Conservation (phyloP, 768 basidiomycete species). For the Nidularia pulvinata region DNA sequence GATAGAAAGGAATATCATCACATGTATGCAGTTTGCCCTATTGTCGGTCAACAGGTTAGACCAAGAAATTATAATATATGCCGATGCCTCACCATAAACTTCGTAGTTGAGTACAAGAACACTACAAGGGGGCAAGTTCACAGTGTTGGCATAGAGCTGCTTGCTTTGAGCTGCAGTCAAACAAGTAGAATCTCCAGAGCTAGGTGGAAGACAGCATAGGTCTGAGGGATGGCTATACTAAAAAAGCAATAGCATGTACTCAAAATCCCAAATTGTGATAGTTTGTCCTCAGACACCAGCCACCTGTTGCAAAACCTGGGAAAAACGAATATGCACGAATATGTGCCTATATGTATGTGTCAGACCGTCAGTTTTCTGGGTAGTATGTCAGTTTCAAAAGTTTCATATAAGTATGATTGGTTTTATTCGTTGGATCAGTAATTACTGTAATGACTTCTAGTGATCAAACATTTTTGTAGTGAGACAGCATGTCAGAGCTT, state of each 20-base stretch:
- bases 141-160: conserved; percentile 19
- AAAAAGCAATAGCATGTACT: conserved; percentile 14
- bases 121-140: conserved; percentile 23
- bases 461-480: too few relatives aligned
- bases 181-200: conserved; percentile 36
- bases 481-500: too few relatives aligned
- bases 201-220: conserved; percentile 8
- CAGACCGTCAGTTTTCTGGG: too few relatives aligned
- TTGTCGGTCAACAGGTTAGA: conserved; percentile 1
- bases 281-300: conserved; percentile 20
- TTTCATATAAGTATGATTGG: too few relatives aligned
- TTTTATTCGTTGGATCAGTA: too few relatives aligned
- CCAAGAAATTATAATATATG: background rate
- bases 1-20: too few relatives aligned
- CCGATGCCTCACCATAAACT: conserved; percentile 17
- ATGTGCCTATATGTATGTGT: too few relatives aligned
- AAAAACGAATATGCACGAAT: too few relatives aligned
- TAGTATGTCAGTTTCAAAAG: too few relatives aligned
- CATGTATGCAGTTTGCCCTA: conserved; percentile 20
- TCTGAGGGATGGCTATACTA: background rate
- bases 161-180: conserved; percentile 23
- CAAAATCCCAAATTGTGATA: conserved; percentile 34
- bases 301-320: too few relatives aligned
- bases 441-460: too few relatives aligned
- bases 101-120: conserved; percentile 42